Base-by-base conservation (phyloP, 352 stramenopile species). In the Globisporangium barbulae region DNA sequence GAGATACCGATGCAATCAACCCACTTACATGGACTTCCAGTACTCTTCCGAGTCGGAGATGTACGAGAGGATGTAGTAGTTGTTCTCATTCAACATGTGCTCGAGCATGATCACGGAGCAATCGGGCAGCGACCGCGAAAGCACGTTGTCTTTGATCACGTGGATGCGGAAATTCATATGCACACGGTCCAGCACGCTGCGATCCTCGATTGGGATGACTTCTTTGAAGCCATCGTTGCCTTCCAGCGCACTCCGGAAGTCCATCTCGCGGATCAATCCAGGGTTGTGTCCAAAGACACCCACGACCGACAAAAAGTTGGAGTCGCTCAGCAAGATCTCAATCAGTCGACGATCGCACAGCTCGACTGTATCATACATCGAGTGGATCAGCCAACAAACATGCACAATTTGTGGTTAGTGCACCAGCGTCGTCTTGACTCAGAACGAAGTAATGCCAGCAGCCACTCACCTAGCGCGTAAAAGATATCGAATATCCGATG, bases 81-180 rank as follows among this genome's bases (percentile, higher is more conserved):
- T 95, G 73, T 95, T 93, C 57, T 95, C 86, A 67, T 93, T 93
- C 48, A 83, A 62, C 63, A 95, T 84, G 58, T 91, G 83, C 39
- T 93, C 85, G 30, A 95, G 67, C 74, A 93, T 82, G 52, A 93
- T 76, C 39, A 88, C 80, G 28, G 80, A 85, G 53, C 80, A 78
- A 61, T 95, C 86, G 0, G 84, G 83, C 9, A 95, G 60, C 44
- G 82, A 86, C n/a, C 86, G 81, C 42, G 83, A 85, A 19, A 95
- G 52, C 48, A 95, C 79, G 55, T 92, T 93, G 66, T 95, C 86
- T 56, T 93, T 95, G 64, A 95, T 90, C 59, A 93, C 86, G 57
- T 93, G 83, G 64, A 95, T 93, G 42, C 86, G 86, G 59, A 88
- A 95, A 69, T 95, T 95, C 69, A 90, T 81, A 60, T 95, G 86